These are phyloP conservation scores for Populus alba DNA, from an alignment of 345 rosid genomes.

Conservation along the genomic window DNA sequence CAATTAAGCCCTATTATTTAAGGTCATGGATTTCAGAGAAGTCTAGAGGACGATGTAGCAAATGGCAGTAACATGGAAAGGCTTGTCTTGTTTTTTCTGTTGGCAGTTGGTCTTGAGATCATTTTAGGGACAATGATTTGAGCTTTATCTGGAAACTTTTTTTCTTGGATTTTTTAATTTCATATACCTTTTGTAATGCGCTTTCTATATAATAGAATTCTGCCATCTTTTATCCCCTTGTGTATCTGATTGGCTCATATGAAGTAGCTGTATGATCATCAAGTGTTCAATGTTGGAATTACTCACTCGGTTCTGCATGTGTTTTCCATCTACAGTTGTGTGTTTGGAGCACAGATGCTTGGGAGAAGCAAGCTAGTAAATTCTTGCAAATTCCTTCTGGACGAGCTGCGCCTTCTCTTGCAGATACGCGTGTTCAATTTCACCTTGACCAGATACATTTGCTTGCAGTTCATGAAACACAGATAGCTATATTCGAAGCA, in stretches of 20 bases:
- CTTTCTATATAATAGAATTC: not conserved
- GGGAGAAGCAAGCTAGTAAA: conserved; percentile 66
- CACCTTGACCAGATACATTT: conserved; percentile 64
- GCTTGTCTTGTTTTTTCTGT: not conserved
- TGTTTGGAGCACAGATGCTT: conserved; percentile 75
- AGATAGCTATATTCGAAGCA: conserved; percentile 70
- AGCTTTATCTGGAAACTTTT: not conserved
- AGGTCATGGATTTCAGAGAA: not conserved
- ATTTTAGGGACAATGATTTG: not conserved
- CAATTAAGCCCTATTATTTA: not conserved
- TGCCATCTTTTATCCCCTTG: not conserved
- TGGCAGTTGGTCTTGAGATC: not conserved
- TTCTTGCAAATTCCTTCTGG: conserved; percentile 52
- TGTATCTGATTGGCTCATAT: not conserved
- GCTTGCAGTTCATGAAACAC: conserved; percentile 75
- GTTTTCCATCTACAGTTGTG: conserved; percentile 47
- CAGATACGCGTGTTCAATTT: conserved; percentile 81
- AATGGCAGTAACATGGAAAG: not conserved
- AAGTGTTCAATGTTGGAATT: not conserved
- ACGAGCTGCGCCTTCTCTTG: conserved; percentile 42
- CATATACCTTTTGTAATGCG: not conserved
- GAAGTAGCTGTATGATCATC: not conserved
- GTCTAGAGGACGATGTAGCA: not conserved
- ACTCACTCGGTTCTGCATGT: not conserved
- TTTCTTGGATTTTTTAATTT: too few species aligned